Percentiles rank a stretch among this genome's conserved stretches.
These are phyloP conservation scores for Pseudogymnoascus sp. DNA, from an alignment of 2,329 filamentous ascomycete genomes.

Conservation along the genomic window DNA sequence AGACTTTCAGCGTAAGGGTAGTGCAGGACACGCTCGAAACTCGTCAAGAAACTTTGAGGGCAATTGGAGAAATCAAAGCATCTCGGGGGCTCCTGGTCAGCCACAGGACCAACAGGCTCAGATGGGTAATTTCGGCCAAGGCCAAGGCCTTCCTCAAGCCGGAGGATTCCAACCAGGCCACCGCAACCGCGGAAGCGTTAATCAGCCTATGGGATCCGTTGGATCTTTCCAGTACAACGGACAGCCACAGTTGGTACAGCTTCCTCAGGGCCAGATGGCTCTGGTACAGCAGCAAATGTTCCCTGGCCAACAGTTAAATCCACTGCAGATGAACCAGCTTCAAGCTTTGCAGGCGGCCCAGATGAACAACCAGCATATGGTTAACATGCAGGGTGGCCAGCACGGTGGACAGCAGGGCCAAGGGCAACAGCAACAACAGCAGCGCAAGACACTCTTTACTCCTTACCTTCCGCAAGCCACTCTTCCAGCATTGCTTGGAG, in stretches of 20 bases:
- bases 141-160: constrained; percentile 58
- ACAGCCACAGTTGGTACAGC: constrained; percentile 81
- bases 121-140: constrained; percentile 61
- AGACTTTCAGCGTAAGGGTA: constrained; percentile 72
- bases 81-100: constrained; percentile 30
- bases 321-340: constrained; percentile 80
- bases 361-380: constrained; percentile 69
- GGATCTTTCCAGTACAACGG: constrained; percentile 83
- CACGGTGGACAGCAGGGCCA: constrained; percentile 60
- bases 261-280: constrained; percentile 75
- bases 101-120: constrained; percentile 46
- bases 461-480: constrained; percentile 94
- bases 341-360: constrained; percentile 88
- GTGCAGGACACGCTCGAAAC: constrained; percentile 70
- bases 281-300: constrained; percentile 76
- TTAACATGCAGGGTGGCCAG: constrained; percentile 63
- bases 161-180: constrained; percentile 88
- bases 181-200: constrained; percentile 76
- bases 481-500: constrained; percentile 79
- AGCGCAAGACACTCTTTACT: constrained; percentile 97
- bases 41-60: constrained; percentile 93
- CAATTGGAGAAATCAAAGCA: constrained; percentile 82
- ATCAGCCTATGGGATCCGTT: constrained; percentile 75
- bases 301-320: constrained; percentile 76
- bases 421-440: constrained; percentile 77